Base-by-base conservation (phyloP, 2,329 filamentous ascomycete species). In the Aaosphaeria arxii region DNA sequence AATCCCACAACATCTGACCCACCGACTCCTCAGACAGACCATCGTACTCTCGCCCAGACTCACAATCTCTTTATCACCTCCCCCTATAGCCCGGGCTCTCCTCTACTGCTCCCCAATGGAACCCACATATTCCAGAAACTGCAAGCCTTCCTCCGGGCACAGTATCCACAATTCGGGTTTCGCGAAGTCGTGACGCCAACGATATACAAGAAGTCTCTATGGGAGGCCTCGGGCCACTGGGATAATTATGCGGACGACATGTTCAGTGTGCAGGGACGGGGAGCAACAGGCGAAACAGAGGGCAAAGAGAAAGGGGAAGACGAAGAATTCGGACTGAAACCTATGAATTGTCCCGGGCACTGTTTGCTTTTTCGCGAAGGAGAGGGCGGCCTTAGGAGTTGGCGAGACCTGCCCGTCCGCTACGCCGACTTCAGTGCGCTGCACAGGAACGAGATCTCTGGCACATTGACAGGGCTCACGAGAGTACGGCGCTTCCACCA, bases 291-390 rank as follows among this genome's bases (percentile, higher is more conserved):
- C 4, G 63, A 73, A 41, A 63, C 54, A n/a, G 62, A 73, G 32
- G 71, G 71, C 5, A 68, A 67, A 2, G 76, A 82, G 51, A 54
- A 69, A 6, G 77, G 75, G 17, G 81, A 85, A 51, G 83, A 87
- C 52, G 84, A 86, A 54, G 86, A 88, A 53, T 95, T 89, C 70
- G 89, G 88, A 13, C 74, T 95, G 57, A 95, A 95, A 70, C 90
- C 90, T 11, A 95, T 95, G 90, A 95, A 95, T 66, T 95, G 90
- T 65, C 90, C 90, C 0, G 90, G 89, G 3, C 90, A 95, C 70
- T 95, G 89, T 66, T 76, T 95, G 54, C 81, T 95, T 52, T 95
- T 95, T 66, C 85, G 82, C 51, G 86, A 86, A 42, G 81, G 86
- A 55, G 17, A 24, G 17, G 17, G 17, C 17, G 17, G 17, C 17